Conservation (phyloP, 108 stramenopile species). For the Thalassiosira profunda region DNA sequence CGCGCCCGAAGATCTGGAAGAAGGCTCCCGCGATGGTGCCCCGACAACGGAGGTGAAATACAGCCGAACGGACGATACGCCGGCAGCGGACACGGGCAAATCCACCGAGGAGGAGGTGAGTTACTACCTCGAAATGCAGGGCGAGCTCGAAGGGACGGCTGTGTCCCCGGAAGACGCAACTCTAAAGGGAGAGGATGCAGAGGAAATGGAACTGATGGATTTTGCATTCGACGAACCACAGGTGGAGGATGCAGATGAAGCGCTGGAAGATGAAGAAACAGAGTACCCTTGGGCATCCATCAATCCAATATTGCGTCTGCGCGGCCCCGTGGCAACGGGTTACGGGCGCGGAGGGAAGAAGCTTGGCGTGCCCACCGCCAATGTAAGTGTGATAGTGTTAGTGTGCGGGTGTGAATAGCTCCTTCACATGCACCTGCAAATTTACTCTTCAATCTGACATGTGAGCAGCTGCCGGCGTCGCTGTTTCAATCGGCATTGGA, state of each 20-base stretch:
- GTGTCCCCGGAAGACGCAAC: too few relatives aligned
- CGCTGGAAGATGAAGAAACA: not conserved
- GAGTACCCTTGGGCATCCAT: conserved; percentile 39
- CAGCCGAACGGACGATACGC: conserved; percentile 45
- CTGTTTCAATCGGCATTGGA: conserved; percentile 80
- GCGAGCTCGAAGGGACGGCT: conserved; percentile 18
- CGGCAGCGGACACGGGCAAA: conserved; percentile 22
- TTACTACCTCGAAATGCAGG: conserved; percentile 33
- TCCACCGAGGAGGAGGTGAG: conserved; percentile 27
- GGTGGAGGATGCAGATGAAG: not conserved
- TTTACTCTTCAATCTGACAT: too few relatives aligned
- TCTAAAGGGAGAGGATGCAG: not conserved
- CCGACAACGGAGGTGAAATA: not conserved
- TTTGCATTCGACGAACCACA: not conserved
- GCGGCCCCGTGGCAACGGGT: conserved; percentile 79
- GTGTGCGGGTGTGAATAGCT: too few relatives aligned
- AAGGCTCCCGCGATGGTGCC: not conserved
- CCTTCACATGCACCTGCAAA: too few relatives aligned
- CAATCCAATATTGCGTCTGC: conserved; percentile 54
- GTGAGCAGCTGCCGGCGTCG: conserved; percentile 68
- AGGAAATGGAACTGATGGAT: not conserved
- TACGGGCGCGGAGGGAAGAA: conserved; percentile 92
- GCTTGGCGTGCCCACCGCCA: conserved; percentile 92
- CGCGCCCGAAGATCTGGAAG: conserved; percentile 1
- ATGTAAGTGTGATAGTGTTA: conserved; percentile 57